These are phyloP conservation scores for Kondoa malvinella DNA, from an alignment of 768 basidiomycete species.

Conservation along the genomic window DNA sequence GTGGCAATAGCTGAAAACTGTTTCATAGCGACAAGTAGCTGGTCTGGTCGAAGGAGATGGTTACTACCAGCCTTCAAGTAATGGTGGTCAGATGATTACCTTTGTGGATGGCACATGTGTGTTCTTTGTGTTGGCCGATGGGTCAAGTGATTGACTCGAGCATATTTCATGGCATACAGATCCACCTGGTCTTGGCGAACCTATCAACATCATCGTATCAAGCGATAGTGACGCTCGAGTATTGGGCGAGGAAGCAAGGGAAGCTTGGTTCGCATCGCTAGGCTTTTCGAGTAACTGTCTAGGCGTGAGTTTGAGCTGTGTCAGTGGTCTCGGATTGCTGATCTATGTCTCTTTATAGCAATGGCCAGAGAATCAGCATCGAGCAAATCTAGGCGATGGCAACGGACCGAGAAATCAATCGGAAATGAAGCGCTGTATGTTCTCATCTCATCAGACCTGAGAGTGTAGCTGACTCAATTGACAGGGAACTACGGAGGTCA, in stretches of 20 bases:
- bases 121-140: neutral
- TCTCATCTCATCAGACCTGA: too few species aligned
- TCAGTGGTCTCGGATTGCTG: neutral
- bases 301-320: slow-evolving; percentile 53
- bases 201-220: slow-evolving; percentile 58
- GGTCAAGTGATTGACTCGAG: neutral
- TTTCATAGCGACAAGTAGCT: too few species aligned
- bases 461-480: too few species aligned
- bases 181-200: slow-evolving; percentile 5
- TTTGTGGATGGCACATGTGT: neutral
- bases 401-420: neutral
- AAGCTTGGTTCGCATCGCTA: slow-evolving; percentile 38
- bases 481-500: too few species aligned
- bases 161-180: neutral
- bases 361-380: neutral
- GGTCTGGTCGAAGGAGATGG: too few species aligned
- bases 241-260: slow-evolving; percentile 25
- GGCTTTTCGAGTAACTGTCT: slow-evolving; percentile 47
- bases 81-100: neutral
- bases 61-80: neutral
- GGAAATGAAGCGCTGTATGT: neutral
- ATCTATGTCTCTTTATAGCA: neutral
- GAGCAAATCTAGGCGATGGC: slow-evolving; percentile 4
- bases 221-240: slow-evolving; percentile 55
- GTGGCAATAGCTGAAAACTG: too few species aligned